Conservation (phyloP, 345 rosid genomes). For the Citrus mangshanensis region DNA sequence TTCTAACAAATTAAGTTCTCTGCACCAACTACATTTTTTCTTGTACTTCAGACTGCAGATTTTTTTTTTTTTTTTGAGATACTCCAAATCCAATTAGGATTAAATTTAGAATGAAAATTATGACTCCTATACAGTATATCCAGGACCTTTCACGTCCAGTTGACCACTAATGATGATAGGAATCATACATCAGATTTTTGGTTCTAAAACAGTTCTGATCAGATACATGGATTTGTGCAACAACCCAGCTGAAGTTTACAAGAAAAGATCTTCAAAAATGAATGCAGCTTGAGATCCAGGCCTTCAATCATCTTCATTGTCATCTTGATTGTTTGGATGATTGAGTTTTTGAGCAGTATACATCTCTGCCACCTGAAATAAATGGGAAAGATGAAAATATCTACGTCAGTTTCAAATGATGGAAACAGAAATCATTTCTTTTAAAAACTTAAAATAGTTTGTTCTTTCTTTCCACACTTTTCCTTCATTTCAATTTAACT, state of each 20-base stretch:
- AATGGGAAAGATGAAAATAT: neutral
- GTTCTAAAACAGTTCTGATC: neutral
- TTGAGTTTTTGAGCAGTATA: conserved; percentile 71
- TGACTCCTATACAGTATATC: neutral
- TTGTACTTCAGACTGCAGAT: neutral
- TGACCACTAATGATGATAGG: neutral
- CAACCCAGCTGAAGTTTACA: neutral
- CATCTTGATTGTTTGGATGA: conserved; percentile 57
- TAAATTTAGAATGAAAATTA: neutral
- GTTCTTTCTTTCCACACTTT: neutral
- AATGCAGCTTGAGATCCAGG: neutral
- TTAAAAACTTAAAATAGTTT: neutral
- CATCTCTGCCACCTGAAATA: conserved; percentile 83
- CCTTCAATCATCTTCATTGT: conserved; percentile 64
- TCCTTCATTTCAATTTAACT: neutral
- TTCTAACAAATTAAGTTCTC: neutral
- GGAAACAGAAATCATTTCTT: neutral
- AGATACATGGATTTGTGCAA: neutral
- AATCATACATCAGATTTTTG: neutral
- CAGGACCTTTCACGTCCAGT: neutral
- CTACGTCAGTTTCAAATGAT: neutral
- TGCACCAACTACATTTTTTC: neutral
- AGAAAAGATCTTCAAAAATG: conserved; percentile 8
- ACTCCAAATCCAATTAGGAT: neutral
- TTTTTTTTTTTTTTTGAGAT: neutral